Base-by-base conservation (phyloP, 805 yeast species). In the Candida alai region DNA sequence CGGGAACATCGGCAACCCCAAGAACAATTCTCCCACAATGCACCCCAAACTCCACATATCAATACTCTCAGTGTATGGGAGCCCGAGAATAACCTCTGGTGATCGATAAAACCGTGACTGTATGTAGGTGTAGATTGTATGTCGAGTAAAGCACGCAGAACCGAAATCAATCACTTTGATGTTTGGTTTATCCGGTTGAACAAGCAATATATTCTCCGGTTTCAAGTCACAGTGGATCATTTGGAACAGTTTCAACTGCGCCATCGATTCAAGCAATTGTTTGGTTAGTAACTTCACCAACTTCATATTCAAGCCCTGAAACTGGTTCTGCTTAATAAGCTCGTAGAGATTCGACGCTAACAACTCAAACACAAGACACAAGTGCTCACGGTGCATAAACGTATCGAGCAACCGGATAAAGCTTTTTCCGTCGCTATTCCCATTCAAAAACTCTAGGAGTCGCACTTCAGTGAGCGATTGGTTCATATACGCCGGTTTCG, bases 11-110 rank as follows among this genome's bases (percentile, higher is more conserved):
- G 98, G 98, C 36, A 90, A 68, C 1, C 98, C 98, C 33, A 90
- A 59, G 46, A 84, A 89, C 30, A 90, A 63, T 57, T 93, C 99
- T 1, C 93, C 94, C 21, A 87, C 76, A 32, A 93, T 86, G 54
- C 97, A 84, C 0, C 96, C 98, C 28, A 89, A 64, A 0, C 97
- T 90, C 99, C 99, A 93, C 78, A 90, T 87, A 56, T 90, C 98
- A 34, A 93, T 90, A 5, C 95, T 78, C 7, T 95, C 77, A 1
- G 96, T 84, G 52, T 93, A 90, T 4, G 96, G 95, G 28, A 90
- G 66, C 0, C 98, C 97, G 14, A 90, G 62, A 3, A 93, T 76
- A 14, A 90, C 95, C 56, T 90, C 98, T 0, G 98, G 98, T 2
- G 95, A 84, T 42, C 98, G 71, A 61, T 90, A 90, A 51, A 89